A percentile compares a stretch with the other conserved stretches of the same genome.
phyloP scores from a whole-genome alignment of 2,329 filamentous ascomycete species.

The Xenosphaeropsis pyriputrescens region DNA sequence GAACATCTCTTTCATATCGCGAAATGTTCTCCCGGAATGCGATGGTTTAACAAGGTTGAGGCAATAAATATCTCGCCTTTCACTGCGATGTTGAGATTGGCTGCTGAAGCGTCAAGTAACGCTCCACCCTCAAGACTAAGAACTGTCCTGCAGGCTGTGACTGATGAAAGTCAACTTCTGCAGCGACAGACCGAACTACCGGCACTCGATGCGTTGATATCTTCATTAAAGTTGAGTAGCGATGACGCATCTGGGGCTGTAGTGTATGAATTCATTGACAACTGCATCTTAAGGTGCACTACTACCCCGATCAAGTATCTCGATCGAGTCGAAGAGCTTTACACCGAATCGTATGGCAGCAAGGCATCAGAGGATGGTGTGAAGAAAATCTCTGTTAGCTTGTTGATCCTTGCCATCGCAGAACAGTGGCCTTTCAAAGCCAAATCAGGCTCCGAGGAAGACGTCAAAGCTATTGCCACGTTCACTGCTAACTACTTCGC shows the following conservation, averaged over 20 bases:
- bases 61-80: conserved; percentile 53
- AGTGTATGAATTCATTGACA: conserved; percentile 64
- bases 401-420: conserved; percentile 52
- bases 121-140: conserved; percentile 35
- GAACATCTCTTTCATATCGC: conserved; percentile 73
- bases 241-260: conserved; percentile 20
- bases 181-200: conserved; percentile 26
- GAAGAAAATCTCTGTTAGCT: conserved; percentile 33
- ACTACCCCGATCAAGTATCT: conserved; percentile 73
- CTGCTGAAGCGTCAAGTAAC: conserved; percentile 30
- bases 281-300: conserved; percentile 63
- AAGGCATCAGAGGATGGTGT: conserved; percentile 12
- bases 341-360: conserved; percentile 21
- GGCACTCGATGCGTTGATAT: conserved; percentile 31
- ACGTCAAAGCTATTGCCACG: conserved; percentile 31
- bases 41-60: conserved; percentile 73
- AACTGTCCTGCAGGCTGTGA: conserved; percentile 42
- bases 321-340: conserved; percentile 44
- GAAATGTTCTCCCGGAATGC: conserved; percentile 66
- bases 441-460: conserved; percentile 29
- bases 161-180: conserved; percentile 52
- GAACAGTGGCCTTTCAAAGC: conserved; percentile 67
- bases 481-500: conserved; percentile 46
- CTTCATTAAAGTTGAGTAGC: conserved; percentile 19
- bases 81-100: conserved; percentile 50